These are phyloP conservation scores for Phytopythium boreale DNA, from an alignment of 352 stramenopile genomes.

Conservation along the genomic window DNA sequence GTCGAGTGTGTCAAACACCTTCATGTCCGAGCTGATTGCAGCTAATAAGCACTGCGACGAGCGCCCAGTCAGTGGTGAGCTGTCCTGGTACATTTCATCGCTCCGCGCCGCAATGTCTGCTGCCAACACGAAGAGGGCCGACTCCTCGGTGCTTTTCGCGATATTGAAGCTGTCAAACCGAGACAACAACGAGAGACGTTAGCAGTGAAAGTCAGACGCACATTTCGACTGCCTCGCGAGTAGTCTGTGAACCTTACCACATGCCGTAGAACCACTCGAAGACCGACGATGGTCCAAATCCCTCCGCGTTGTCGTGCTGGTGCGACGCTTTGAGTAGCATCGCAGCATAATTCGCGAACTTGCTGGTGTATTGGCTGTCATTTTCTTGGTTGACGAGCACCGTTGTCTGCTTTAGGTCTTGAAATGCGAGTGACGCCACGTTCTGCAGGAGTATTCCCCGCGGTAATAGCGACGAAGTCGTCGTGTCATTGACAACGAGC, in stretches of 20 bases:
- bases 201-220: neutral
- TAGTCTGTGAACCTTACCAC: constrained; percentile 30
- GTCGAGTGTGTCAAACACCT: neutral
- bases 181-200: neutral
- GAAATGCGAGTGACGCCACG: neutral
- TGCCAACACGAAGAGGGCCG: constrained; percentile 51
- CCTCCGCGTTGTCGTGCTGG: neutral
- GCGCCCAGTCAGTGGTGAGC: constrained; percentile 31
- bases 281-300: constrained; percentile 36
- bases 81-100: constrained; percentile 31
- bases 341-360: neutral
- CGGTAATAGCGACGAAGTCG: neutral
- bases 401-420: neutral
- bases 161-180: constrained; percentile 55
- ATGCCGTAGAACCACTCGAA: constrained; percentile 80
- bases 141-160: constrained; percentile 50
- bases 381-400: neutral
- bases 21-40: constrained; percentile 1
- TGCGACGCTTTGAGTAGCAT: neutral
- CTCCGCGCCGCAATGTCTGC: constrained; percentile 51
- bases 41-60: constrained; percentile 47
- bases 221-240: neutral
- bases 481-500: neutral
- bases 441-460: neutral
- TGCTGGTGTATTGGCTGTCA: neutral